Base-by-base conservation (phyloP, 768 basidiomycete species). In the Serendipita sp. region DNA sequence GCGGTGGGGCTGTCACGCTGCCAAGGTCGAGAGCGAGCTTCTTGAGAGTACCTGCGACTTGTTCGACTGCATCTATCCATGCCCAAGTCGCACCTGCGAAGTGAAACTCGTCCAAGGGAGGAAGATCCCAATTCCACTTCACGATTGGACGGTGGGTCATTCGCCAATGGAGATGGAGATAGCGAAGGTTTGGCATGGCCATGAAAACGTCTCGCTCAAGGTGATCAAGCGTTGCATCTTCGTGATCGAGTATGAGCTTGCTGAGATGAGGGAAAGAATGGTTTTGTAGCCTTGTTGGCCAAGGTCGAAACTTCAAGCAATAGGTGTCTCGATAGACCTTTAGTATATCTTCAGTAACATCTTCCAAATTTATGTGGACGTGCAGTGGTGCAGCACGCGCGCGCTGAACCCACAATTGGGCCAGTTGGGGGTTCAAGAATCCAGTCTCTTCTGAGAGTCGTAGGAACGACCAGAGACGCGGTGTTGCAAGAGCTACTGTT, bases 1-100 rank as follows among this genome's bases (percentile, higher is more conserved):
- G 56, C 16, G 34, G 28, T 28, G 56, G 56, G 10, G 56, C n/a
- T 11, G 56, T 8, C 8, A 60, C 56, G n/a, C 32, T 35, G 11
- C 56, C 56, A 32, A 60, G 24, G 34, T 60, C 56, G 8, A 60
- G 28, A 10, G 56, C 56, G 28, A 60, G 34, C 56, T 18, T 32
- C 37, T 60, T 60, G 56, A 60, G 30, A n/a, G 56, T 28, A n/a
- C 28, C 16, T n/a, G 56, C 56, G 35, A 60, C 37, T 24, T 28
- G 56, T 37, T 60, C 56, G 18, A 60, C 56, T n/a, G 56, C 56
- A 37, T 60, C 56, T 3, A 60, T 37, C 56, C 56, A 60, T n/a
- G 37, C 56, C 56, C 56, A 60, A 10, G 30, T 60, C 4, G 28
- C 28, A 60, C 56, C 56, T 10, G 56, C 56, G 16, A 60, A 34